These are phyloP conservation scores for Hypoxylon sp. DNA, from an alignment of 2,329 filamentous ascomycete genomes.

Conservation along the genomic window DNA sequence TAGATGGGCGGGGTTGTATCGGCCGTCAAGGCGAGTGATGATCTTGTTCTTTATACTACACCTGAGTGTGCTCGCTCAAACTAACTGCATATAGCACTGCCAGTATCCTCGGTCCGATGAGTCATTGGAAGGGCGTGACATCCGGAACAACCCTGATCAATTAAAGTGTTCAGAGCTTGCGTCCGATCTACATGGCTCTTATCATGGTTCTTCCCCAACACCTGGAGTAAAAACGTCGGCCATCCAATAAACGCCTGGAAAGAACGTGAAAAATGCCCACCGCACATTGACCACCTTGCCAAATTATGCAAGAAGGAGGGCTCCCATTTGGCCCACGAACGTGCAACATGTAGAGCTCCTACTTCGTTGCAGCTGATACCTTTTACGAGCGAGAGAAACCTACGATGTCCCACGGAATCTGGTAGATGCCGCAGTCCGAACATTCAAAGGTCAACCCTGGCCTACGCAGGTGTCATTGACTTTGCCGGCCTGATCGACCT, in stretches of 20 bases:
- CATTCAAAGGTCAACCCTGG: constrained; percentile 41
- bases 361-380: constrained; percentile 41
- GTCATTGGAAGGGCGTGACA: too few species aligned
- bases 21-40: too few species aligned
- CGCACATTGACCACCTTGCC: constrained; percentile 47
- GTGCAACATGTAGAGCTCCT: constrained; percentile 44
- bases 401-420: constrained; percentile 45
- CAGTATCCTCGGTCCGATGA: too few species aligned
- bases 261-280: constrained; percentile 46
- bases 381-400: constrained; percentile 51
- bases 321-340: constrained; percentile 23
- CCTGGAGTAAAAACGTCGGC: constrained; percentile 43
- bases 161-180: too few species aligned
- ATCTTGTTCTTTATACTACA: too few species aligned
- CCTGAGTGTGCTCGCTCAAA: too few species aligned
- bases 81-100: too few species aligned
- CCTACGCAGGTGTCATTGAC: constrained; percentile 49
- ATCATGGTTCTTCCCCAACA: constrained; percentile 46
- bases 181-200: too few species aligned
- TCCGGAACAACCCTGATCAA: too few species aligned
- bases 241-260: constrained; percentile 47
- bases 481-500: constrained; percentile 50
- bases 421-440: constrained; percentile 39
- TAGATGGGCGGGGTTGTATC: too few species aligned
- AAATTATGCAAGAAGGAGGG: constrained; percentile 38